Evolutionary conservation across 2,329 filamentous ascomycete genomes (phyloP), one percentile per base, ranked within the genome.

Genomic region (Capronia americana): DNA sequence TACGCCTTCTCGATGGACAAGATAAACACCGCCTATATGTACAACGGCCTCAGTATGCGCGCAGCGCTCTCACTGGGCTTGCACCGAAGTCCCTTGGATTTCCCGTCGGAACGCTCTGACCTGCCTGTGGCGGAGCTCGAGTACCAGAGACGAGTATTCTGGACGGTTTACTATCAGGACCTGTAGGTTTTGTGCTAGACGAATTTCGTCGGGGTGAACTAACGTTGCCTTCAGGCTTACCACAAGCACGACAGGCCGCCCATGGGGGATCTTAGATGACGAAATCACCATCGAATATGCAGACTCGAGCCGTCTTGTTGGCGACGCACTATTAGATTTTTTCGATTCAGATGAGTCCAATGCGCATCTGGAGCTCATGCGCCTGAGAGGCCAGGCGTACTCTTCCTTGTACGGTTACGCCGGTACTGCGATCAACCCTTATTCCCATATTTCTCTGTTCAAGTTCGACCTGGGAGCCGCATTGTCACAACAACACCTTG

Each of bases 131-230:
- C 34, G 8, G 65, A 67, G 24, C 54, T 64, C 12, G 65, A 67
- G 55, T 58, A 67, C 38, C 65, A 64, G 28, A 67, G 60, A 53
- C 48, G 65, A 38, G 28, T 67, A 12, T 67, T 64, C 48, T 67
- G 65, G 65, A 67, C 61, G 1, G 65, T 67, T 30, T 67, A 67
- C 34, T 67, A 67, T 32, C 65, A 67, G 20, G 65, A 67, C 23
- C 57, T 67, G 65, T 67, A 61, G 6, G 65, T 58, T 26, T 30
- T 30, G 30, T 30, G 30, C 7, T 8, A 30, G 30, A 30, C 30
- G 30, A 8, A 30, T 30, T 30, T 30, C 30, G 30, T 30, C 30
- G 30, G 30, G 8, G 30, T 30, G 30, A 30, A 30, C 30, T 30
- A 30, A 30, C 30, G 6, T 30, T 30, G 30, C 30, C 30, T 10